Evolutionary conservation across 1,139 yeast species (phyloP).

Genomic region (Yamadazyma atmosphaerica): DNA sequence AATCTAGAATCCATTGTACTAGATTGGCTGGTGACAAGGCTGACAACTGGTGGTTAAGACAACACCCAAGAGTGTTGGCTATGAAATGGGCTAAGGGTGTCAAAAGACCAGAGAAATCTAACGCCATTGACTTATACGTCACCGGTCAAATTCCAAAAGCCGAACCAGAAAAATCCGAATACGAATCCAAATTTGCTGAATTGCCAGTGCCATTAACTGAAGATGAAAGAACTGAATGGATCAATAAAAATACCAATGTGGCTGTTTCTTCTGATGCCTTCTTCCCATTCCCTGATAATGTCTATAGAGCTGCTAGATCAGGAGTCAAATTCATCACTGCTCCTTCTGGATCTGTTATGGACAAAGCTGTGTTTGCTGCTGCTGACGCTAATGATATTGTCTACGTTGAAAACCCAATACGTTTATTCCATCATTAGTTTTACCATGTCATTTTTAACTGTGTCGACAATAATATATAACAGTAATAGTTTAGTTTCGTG

Average conservation of each 20-base stretch:
- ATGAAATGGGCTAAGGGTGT: conserved; percentile 98
- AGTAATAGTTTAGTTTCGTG: no score
- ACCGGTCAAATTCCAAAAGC: conserved; percentile 86
- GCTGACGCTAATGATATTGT: conserved; percentile 88
- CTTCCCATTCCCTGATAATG: conserved; percentile 99
- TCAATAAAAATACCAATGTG: conserved; percentile 73
- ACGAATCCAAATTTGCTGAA: conserved; percentile 81
- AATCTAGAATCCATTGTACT: conserved; percentile 98
- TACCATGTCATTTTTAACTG: background rate
- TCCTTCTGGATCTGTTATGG: conserved; percentile 97
- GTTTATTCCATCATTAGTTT: conserved; percentile 89
- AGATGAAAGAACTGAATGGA: conserved; percentile 88
- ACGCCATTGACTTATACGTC: conserved; percentile 93
- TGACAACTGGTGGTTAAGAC: conserved; percentile 99
- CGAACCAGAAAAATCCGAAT: conserved; percentile 93
- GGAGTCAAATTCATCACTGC: conserved; percentile 97
- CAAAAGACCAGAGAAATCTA: conserved; percentile 97
- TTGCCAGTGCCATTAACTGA: conserved; percentile 81
- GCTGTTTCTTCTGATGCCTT: conserved; percentile 96
- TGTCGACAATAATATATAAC: conserved; percentile 1
- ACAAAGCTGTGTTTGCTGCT: conserved; percentile 91
- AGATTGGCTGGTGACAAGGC: conserved; percentile 99
- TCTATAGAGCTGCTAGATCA: conserved; percentile 93
- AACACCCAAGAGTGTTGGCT: conserved; percentile 89
- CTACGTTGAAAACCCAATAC: conserved; percentile 92